Conservation (phyloP, 2,329 filamentous ascomycete species). For the Lachnum nothofagi region DNA sequence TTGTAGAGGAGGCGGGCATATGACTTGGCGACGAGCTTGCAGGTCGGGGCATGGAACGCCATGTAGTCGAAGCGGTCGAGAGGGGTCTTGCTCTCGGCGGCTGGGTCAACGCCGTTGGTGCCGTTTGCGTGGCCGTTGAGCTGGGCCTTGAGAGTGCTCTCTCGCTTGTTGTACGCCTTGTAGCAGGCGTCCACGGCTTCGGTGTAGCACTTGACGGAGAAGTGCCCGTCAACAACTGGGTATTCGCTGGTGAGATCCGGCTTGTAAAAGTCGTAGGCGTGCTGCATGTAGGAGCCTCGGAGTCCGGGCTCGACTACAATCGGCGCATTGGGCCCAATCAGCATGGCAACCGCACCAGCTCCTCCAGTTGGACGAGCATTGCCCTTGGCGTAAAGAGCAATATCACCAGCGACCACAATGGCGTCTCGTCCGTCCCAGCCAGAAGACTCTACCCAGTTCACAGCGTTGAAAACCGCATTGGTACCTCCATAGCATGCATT, state of each 20-base stretch:
- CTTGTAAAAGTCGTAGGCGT: conserved; percentile 89
- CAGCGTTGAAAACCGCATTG: conserved; percentile 74
- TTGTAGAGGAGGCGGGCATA: conserved; percentile 82
- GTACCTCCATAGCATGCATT: conserved; percentile 86
- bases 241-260: conserved; percentile 83
- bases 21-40: conserved; percentile 82
- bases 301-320: conserved; percentile 73
- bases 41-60: conserved; percentile 77
- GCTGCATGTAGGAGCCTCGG: conserved; percentile 74
- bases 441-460: conserved; percentile 84
- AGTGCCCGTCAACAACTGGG: conserved; percentile 79
- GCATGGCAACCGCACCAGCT: conserved; percentile 72
- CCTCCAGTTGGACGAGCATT: conserved; percentile 76
- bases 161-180: conserved; percentile 72
- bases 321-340: conserved; percentile 73
- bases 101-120: conserved; percentile 27
- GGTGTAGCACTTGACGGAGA: conserved; percentile 76
- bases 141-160: conserved; percentile 53
- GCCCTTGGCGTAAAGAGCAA: conserved; percentile 80
- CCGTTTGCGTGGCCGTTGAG: conserved; percentile 50
- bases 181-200: conserved; percentile 77
- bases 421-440: conserved; percentile 80
- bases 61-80: conserved; percentile 81
- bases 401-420: conserved; percentile 75
- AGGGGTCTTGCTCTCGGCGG: conserved; percentile 49